These are phyloP conservation scores for Cyathus striatus DNA, from an alignment of 768 basidiomycete genomes.

Conservation along the genomic window DNA sequence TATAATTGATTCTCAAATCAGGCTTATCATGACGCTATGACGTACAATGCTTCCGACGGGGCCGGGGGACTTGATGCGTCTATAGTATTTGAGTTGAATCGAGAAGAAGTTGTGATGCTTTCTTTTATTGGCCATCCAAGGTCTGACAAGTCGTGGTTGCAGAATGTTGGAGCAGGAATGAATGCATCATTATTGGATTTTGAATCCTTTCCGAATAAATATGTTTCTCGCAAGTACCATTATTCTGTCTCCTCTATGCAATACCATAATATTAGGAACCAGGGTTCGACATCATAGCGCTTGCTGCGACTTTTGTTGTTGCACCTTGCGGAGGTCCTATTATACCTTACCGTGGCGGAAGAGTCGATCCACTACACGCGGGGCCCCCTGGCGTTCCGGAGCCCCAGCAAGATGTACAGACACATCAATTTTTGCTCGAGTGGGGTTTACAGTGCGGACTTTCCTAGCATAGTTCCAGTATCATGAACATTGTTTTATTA, in stretches of 20 bases:
- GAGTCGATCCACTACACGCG: conserved; percentile 29
- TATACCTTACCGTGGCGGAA: conserved; percentile 32
- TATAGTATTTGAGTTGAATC: conserved; percentile 31
- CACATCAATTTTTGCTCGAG: conserved; percentile 27
- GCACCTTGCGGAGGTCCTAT: conserved; percentile 34
- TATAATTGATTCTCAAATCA: conserved; percentile 7
- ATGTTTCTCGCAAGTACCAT: conserved; percentile 26
- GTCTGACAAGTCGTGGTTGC: no score
- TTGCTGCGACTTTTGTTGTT: conserved; percentile 28
- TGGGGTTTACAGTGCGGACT: conserved; percentile 30
- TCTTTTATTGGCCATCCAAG: no score
- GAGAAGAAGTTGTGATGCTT: conserved; percentile 21
- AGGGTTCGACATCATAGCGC: conserved; percentile 36
- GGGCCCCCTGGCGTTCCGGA: conserved; percentile 32
- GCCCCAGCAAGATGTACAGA: conserved; percentile 26
- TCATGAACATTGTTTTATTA: no score
- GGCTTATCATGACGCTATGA: conserved; percentile 41
- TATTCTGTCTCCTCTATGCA: not conserved
- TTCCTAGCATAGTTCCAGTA: conserved; percentile 28
- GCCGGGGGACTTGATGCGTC: conserved; percentile 38
- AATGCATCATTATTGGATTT: conserved; percentile 25
- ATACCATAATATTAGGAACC: not conserved
- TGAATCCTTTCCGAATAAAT: conserved; percentile 24
- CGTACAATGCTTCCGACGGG: conserved; percentile 28
- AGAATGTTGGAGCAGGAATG: conserved; percentile 37